Base-by-base conservation (phyloP, 176 grass and related monocot species). In the Typha latifolia region DNA sequence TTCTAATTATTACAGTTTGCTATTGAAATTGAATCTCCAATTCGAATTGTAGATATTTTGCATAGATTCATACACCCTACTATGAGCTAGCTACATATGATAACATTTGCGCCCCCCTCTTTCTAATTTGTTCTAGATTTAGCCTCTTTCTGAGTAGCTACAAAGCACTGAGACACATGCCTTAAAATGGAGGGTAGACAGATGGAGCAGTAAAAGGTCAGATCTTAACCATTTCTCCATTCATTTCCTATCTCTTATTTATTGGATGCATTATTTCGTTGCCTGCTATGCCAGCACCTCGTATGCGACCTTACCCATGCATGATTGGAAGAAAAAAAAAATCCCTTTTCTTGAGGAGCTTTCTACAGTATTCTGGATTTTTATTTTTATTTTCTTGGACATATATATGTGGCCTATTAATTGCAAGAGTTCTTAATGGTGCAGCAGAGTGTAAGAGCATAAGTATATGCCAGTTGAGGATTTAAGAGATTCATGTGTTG, bases 1-100 rank as follows among this genome's bases (percentile, higher is more conserved):
- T 62, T 66, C 48, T 48, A 67, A 49, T 68, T 73, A 23, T 61
- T 62, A 47, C 48, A 61, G 61, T 78, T 78, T 78, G 49, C 18
- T 62, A 69, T 78, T 49, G 29, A 12, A 20, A 3, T 19, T 19
- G 48, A 26, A 78, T 78, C 65, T 62, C 14, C 18, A 56, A 62
- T 78, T 78, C 16, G 49, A 78, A 78, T 78, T 69, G 65, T 69
- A 78, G 21, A 78, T 69, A 78, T 50, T 65, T 37, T 43, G 37
- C 69, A 69, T 32, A 62, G 48, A 37, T 62, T 37, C 37, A 69
- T 43, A 61, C 32, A 32, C 12, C 15, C 53, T 12, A 19, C 68
- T 57, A 20, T 37, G 49, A 62, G 19, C 32, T 43, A 43, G 22
- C 56, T 78, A 70, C 75, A 70, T 78, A 47, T 78, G 66, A 78